Percentiles rank a stretch among this genome's conserved stretches.
Evolutionary conservation across 148 eudicot genomes (phyloP).

Genomic region (Arbutus unedo): DNA sequence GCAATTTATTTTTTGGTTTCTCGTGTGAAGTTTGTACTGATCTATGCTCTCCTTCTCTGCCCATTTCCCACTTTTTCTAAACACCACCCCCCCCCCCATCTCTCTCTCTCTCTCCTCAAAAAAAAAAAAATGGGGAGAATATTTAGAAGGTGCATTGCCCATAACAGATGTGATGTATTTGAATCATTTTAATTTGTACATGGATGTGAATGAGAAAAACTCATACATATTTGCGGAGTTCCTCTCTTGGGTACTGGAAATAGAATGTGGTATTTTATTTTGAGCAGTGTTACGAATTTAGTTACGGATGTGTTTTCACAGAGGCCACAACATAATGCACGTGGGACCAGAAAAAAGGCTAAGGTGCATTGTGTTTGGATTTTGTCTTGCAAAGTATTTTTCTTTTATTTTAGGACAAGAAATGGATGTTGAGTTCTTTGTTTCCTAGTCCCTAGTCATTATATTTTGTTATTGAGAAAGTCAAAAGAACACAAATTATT

Average conservation of each 20-base stretch:
- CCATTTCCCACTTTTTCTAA: neutral
- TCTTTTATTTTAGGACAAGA: too few relatives aligned
- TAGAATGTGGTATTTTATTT: too few relatives aligned
- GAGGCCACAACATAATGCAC: too few relatives aligned
- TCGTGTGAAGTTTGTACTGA: constrained; percentile 1
- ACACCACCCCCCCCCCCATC: neutral
- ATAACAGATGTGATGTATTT: neutral
- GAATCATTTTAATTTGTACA: neutral
- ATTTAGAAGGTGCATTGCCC: constrained; percentile 7
- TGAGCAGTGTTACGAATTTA: too few relatives aligned
- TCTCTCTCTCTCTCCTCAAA: neutral
- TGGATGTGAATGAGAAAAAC: neutral
- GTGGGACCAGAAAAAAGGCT: too few relatives aligned
- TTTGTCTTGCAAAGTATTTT: too few relatives aligned
- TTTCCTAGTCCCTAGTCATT: neutral
- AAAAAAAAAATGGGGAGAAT: neutral
- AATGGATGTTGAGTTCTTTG: neutral
- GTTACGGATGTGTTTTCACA: too few relatives aligned
- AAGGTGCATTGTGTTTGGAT: too few relatives aligned
- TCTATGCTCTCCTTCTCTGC: neutral
- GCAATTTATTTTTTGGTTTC: neutral
- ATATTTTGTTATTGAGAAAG: neutral
- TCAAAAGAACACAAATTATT: too few relatives aligned
- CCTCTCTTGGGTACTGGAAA: too few relatives aligned
- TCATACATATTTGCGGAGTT: neutral